Evolutionary conservation across 2,329 filamentous ascomycete species (phyloP), one percentile per base, ranked within the genome.

Genomic region (Leptographium wingfieldii): DNA sequence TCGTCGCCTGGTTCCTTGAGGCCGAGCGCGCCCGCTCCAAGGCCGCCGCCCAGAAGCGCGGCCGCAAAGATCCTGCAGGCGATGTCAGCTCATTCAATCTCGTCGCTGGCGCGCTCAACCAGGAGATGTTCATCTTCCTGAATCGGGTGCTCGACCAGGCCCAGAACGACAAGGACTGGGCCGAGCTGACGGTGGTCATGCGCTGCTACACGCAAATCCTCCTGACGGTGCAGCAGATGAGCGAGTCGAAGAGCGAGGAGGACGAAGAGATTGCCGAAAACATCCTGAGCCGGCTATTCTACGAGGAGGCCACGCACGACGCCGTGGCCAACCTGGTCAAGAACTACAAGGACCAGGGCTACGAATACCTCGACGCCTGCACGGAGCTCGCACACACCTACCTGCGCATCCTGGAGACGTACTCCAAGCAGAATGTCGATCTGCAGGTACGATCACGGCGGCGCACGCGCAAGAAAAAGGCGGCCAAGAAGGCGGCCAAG

Each of bases 221-320:
- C 25, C 79, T 96, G 31, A 96, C 92, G 0, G 87, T 97, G 2
- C 91, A 96, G 67, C 90, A 95, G 63, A 97, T 99, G 92, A 79
- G 85, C 1, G 84, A 88, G 55, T 94, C 90, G 1, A 80, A 82
- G 0, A 81, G 89, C 35, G 92, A 96, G 63, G 92, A 96, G n/a
- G 90, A 99, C 65, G 88, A 95, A 69, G 94, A 97, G 67, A 97
- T 99, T 70, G 92, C 94, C 0, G 92, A 99, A 70, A 99, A 99
- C 66, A 96, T 95, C 14, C 83, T 96, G 58, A 95, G 88, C 67
- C 89, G 92, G 63, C 90, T 99, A n/a, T 99, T 99, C 71, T 99
- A 99, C 73, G 94, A 99, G 72, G 91, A 97, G 69, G 83, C 89
- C 0, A 96, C 92, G 0, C 92, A 99, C 68, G 92, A 99, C 63